Base-by-base conservation (phyloP, 257 asterid species). In the Linaria vulgaris region DNA sequence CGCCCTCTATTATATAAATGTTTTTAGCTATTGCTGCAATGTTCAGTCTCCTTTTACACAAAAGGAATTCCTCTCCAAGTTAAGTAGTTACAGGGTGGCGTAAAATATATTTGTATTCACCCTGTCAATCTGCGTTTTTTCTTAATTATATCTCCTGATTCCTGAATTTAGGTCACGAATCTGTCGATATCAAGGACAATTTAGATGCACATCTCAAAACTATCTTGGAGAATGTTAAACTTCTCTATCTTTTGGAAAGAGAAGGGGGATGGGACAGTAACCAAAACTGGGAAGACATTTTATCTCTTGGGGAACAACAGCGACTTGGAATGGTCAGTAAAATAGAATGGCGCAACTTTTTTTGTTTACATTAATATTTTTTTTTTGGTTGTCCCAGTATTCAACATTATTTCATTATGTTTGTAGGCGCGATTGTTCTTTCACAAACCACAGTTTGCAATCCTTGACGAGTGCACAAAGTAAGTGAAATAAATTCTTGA, bases 381-480 rank as follows among this genome's bases (percentile, higher is more conserved):
- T 60, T 57, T 23, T 58, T 57, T 47, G 19, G 12, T 66, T 57
- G 22, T 53, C 52, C 24, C 11, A 63, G n/a, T 24, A 25, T 41
- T 77, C 74, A 34, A 79, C 74, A 19, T 52, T 63, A 50, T 61
- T 24, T 37, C 61, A 37, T 54, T 74, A 37, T 75, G 63, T 61
- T 70, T 37, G 75, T 58, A 94, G 99, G 99, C 99, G 30, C 97
- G 99, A 13, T 70, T 94, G 50, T 94, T 94, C 83, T 94, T 89
- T 74, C 99, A 94, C 85, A 94, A 87, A 75, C 99, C 99, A 60
- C 91, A 72, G 47, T 94, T 90, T 34, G 99, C 92, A 57, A 76
- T 94, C 80, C 95, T 94, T 56, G 99, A 94, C 24, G 99, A 94
- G 70, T 94, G 97, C 91, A 94, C 99, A 76, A 94, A 94, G 99